Evolutionary conservation across 2,329 filamentous ascomycete genomes (phyloP).

Genomic region (Lojkania enalia): DNA sequence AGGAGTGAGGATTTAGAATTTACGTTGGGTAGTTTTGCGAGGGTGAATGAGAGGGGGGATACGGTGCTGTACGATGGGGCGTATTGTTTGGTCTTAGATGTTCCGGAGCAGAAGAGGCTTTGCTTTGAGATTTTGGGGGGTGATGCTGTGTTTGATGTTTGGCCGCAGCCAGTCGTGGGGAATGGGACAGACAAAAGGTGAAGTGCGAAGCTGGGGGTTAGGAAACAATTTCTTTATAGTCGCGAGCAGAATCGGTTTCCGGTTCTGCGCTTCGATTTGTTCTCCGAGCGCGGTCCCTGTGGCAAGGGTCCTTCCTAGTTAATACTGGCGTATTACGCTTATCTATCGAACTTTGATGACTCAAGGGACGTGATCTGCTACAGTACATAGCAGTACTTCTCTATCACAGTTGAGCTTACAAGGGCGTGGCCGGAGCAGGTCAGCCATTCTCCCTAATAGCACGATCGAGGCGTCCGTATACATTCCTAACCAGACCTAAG

Average conservation of each 20-base stretch:
- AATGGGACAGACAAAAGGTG: constrained; percentile 6
- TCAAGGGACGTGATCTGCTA: neutral
- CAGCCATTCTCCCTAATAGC: too few species aligned
- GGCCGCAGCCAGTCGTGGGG: constrained; percentile 5
- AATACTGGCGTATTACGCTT: neutral
- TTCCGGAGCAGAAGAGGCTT: constrained; percentile 3
- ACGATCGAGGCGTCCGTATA: too few species aligned
- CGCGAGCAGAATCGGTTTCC: neutral
- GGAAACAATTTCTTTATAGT: neutral
- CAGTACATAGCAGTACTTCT: too few species aligned
- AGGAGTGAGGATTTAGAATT: constrained; percentile 46
- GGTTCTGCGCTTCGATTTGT: neutral
- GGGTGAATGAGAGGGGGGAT: constrained; percentile 56
- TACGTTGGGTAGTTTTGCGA: constrained; percentile 55
- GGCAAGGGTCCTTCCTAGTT: neutral
- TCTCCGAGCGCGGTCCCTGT: neutral
- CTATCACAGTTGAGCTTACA: too few species aligned
- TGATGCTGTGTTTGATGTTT: constrained; percentile 5
- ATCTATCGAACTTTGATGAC: neutral
- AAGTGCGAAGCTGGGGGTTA: neutral
- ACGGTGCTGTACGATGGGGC: constrained; percentile 58
- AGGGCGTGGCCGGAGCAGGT: too few species aligned
- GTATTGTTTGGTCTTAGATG: constrained; percentile 41
- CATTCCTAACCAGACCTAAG: too few species aligned
- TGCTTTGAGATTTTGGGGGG: constrained; percentile 10